Percentiles rank a stretch among this genome's conserved stretches.
These are phyloP conservation scores for Bruguiera hainesii DNA, from an alignment of 441 rosid species.

Conservation along the genomic window DNA sequence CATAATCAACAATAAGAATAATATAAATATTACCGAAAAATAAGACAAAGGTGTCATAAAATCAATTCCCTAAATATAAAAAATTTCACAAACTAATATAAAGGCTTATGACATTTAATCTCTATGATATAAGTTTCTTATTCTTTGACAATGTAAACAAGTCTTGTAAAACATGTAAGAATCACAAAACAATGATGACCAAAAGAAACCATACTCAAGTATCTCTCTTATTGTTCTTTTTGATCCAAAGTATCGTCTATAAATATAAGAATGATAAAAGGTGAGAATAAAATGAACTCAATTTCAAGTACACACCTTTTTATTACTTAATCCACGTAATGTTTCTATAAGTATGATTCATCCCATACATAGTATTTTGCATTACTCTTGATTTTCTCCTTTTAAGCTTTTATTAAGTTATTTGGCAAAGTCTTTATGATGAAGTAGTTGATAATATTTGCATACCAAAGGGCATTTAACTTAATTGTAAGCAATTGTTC, in stretches of 20 bases:
- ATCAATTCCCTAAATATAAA: not conserved
- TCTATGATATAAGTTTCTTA: not conserved
- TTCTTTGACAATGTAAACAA: not conserved
- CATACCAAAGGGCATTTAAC: not conserved
- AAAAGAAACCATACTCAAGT: not conserved
- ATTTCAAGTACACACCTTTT: not conserved
- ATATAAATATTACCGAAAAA: not conserved
- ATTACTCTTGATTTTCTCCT: not conserved
- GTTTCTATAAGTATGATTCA: not conserved
- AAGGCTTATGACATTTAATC: too few relatives aligned
- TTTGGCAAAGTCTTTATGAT: not conserved
- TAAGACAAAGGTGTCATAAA: not conserved
- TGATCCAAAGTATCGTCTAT: not conserved
- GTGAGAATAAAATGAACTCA: not conserved
- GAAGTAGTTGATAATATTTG: not conserved
- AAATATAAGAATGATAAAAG: too few relatives aligned
- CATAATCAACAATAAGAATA: not conserved
- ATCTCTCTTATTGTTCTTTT: not conserved
- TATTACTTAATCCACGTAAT: not conserved
- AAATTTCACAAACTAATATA: not conserved
- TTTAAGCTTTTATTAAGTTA: not conserved
- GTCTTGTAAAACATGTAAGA: not conserved
- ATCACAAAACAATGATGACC: not conserved
- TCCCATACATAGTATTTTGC: not conserved
- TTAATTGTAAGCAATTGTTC: not conserved